A percentile compares a stretch with the other conserved stretches of the same genome.
phyloP scores from a whole-genome alignment of 2,329 filamentous ascomycete genomes.

The Penicillium janthinellum region DNA sequence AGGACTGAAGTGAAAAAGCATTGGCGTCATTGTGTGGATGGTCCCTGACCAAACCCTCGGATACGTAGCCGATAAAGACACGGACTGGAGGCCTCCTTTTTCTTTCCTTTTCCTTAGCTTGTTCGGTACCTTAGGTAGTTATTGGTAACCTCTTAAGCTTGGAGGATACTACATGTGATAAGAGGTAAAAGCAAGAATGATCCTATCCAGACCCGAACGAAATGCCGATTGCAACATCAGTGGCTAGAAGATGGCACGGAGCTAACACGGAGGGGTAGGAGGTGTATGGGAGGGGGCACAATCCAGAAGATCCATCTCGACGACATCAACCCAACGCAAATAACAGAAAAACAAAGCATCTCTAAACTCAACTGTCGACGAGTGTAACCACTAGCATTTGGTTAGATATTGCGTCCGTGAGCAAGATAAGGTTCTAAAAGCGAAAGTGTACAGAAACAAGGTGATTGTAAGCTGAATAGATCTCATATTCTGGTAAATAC shows the following conservation, averaged over 20 bases:
- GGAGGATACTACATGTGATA: slow-evolving; percentile 3
- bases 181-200: not conserved
- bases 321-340: slow-evolving; percentile 2
- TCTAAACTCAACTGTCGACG: slow-evolving; percentile 4
- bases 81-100: not conserved
- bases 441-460: not conserved
- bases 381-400: slow-evolving; percentile 13
- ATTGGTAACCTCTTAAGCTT: not conserved
- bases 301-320: not conserved
- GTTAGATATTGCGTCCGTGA: slow-evolving; percentile 8
- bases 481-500: no score
- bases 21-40: slow-evolving; percentile 12
- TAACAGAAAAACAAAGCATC: slow-evolving; percentile 10
- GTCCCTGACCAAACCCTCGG: not conserved
- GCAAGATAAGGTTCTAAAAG: slow-evolving; percentile 6
- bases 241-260: not conserved
- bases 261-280: not conserved
- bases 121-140: not conserved
- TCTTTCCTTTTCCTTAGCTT: not conserved
- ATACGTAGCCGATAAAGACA: not conserved
- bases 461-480: no score
- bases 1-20: not conserved
- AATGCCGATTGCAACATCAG: not conserved
- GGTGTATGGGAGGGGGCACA: no score
- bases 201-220: not conserved